These are phyloP conservation scores for Gossypium davidsonii DNA, from an alignment of 441 rosid species.

Conservation along the genomic window DNA sequence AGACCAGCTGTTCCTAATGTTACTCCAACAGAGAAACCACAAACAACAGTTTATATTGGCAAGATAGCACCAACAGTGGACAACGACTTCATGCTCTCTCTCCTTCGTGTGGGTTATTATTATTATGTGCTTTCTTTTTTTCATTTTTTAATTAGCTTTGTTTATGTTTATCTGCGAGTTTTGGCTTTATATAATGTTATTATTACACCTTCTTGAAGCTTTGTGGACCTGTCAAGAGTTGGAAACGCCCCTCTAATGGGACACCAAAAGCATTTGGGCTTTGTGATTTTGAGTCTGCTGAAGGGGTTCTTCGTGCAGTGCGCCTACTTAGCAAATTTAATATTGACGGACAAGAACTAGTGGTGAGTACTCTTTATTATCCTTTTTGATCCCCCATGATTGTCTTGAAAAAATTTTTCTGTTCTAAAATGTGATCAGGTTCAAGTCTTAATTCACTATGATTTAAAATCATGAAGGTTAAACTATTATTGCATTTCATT, in stretches of 20 bases:
- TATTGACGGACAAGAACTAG: conserved; percentile 86
- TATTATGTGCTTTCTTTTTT: background rate
- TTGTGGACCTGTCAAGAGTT: conserved; percentile 89
- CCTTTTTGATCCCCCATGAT: background rate
- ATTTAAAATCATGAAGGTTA: conserved; percentile 1
- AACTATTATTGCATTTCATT: background rate
- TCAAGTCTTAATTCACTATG: background rate
- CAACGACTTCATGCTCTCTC: conserved; percentile 78
- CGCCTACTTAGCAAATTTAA: conserved; percentile 81
- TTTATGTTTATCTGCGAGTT: background rate
- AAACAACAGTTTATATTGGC: conserved; percentile 92
- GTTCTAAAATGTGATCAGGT: background rate
- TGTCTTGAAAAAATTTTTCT: background rate
- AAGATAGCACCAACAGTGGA: conserved; percentile 83
- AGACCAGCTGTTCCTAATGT: conserved; percentile 69
- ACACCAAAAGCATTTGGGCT: conserved; percentile 89
- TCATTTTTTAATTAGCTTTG: background rate
- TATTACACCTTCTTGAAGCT: conserved; percentile 40
- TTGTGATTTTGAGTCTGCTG: conserved; percentile 94
- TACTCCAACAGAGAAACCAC: conserved; percentile 82
- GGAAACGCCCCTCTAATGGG: conserved; percentile 84
- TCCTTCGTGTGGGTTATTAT: conserved; percentile 33
- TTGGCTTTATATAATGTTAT: conserved; percentile 12
- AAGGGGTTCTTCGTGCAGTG: conserved; percentile 92
- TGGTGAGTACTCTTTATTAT: conserved; percentile 46